Percentiles rank a stretch among this genome's conserved stretches.
Evolutionary conservation across 176 grass and related monocot species (phyloP).

Genomic region (Luzula sylvatica): DNA sequence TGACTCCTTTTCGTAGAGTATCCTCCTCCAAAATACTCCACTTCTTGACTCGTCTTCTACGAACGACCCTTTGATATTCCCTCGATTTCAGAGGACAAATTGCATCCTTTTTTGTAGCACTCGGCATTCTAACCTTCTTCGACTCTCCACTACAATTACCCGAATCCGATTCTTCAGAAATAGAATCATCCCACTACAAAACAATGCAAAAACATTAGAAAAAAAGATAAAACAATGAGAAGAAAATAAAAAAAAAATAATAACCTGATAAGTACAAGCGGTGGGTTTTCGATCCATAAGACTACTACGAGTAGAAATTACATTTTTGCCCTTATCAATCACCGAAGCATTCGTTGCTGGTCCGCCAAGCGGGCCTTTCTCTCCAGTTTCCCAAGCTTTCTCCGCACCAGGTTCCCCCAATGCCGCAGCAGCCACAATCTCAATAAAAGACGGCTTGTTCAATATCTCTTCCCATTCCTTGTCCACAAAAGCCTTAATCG

Average conservation of each 20-base stretch:
- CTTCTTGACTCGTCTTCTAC: slow-evolving; percentile 15
- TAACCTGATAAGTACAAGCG: slow-evolving; percentile 24
- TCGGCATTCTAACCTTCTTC: too few relatives aligned
- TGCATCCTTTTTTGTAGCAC: neutral
- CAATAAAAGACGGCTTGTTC: slow-evolving; percentile 9
- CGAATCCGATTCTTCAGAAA: too few relatives aligned
- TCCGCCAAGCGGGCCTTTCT: neutral
- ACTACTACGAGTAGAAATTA: neutral
- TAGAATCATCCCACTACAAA: too few relatives aligned
- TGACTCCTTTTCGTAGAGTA: slow-evolving; percentile 24
- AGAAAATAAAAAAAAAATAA: too few relatives aligned
- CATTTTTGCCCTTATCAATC: slow-evolving; percentile 4
- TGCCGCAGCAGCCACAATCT: neutral
- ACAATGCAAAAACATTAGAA: too few relatives aligned
- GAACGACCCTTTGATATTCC: neutral
- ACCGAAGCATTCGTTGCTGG: neutral
- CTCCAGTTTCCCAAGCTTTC: neutral
- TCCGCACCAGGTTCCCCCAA: too few relatives aligned
- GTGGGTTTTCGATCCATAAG: slow-evolving; percentile 31
- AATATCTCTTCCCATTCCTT: neutral
- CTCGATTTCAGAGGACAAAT: slow-evolving; percentile 15
- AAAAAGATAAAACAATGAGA: too few relatives aligned
- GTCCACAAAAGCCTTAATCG: slow-evolving; percentile 12
- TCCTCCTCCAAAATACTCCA: slow-evolving; percentile 31
- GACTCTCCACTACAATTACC: too few relatives aligned